These are phyloP conservation scores for Bauhinia variegata DNA, from an alignment of 306 rosid species.

Conservation along the genomic window DNA sequence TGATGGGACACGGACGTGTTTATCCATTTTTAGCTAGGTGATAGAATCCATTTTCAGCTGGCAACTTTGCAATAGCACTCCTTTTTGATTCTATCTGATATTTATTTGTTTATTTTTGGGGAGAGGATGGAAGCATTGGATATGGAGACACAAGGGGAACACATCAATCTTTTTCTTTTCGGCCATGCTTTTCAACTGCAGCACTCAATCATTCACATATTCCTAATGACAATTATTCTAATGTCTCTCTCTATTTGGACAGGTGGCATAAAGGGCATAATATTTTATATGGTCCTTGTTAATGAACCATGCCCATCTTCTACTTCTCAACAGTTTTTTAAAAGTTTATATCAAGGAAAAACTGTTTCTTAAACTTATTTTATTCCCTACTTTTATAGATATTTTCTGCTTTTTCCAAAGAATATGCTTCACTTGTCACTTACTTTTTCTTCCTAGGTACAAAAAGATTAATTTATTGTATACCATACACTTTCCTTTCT, in stretches of 20 bases:
- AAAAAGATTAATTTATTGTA: neutral
- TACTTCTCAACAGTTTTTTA: neutral
- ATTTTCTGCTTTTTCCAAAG: slow-evolving; percentile 16
- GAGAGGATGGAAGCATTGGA: slow-evolving; percentile 14
- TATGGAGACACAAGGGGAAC: slow-evolving; percentile 36
- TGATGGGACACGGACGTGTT: no score
- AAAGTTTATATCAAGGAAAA: neutral
- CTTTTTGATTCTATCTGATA: slow-evolving; percentile 2
- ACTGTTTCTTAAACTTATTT: slow-evolving; percentile 1
- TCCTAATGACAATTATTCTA: slow-evolving; percentile 2
- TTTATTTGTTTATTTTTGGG: no score
- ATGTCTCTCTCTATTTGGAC: slow-evolving; percentile 36
- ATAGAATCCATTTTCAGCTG: no score
- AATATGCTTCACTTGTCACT: slow-evolving; percentile 35
- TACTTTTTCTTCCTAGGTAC: neutral
- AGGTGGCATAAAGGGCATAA: neutral
- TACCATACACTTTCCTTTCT: slow-evolving; percentile 1
- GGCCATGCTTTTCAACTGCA: no score
- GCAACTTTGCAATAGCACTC: no score
- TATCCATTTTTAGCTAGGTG: no score
- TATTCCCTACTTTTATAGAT: slow-evolving; percentile 17
- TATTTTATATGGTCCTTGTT: slow-evolving; percentile 23
- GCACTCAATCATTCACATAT: neutral
- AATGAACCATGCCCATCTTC: slow-evolving; percentile 20
- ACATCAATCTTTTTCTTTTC: neutral